Evolutionary conservation across 2,329 filamentous ascomycete genomes (phyloP).

Genomic region (Ramularia collo-cygni): DNA sequence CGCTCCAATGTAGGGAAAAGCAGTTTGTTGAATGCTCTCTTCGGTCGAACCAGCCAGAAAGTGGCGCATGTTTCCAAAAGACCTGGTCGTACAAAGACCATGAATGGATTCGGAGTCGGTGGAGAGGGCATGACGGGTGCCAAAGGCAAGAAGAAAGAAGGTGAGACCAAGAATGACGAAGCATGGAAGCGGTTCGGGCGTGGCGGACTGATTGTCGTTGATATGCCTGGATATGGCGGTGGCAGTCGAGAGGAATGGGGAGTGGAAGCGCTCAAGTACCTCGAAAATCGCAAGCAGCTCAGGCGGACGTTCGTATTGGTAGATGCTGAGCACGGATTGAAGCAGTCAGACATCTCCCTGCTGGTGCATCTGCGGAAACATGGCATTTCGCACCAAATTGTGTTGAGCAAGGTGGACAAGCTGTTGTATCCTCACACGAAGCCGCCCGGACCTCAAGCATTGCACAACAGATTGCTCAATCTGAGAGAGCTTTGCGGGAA

Average conservation of each 20-base stretch:
- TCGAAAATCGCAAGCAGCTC: slow-evolving; percentile 56
- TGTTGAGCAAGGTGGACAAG: slow-evolving; percentile 61
- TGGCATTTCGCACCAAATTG: slow-evolving; percentile 57
- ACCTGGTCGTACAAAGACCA: slow-evolving; percentile 55
- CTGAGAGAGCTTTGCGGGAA: slow-evolving; percentile 36
- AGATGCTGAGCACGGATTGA: slow-evolving; percentile 57
- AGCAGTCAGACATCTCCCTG: slow-evolving; percentile 52
- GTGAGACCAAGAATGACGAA: slow-evolving; percentile 31
- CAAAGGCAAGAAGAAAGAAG: slow-evolving; percentile 25
- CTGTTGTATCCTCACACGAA: slow-evolving; percentile 36
- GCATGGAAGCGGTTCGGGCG: slow-evolving; percentile 28
- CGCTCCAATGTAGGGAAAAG: slow-evolving; percentile 66
- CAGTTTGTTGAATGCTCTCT: slow-evolving; percentile 58
- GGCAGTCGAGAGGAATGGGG: slow-evolving; percentile 58
- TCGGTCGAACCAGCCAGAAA: slow-evolving; percentile 35
- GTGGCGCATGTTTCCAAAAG: slow-evolving; percentile 52
- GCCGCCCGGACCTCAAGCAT: slow-evolving; percentile 16
- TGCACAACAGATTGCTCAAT: slow-evolving; percentile 23
- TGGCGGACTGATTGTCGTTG: slow-evolving; percentile 52
- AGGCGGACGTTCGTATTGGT: slow-evolving; percentile 58
- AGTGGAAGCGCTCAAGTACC: slow-evolving; percentile 60
- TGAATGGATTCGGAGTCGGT: slow-evolving; percentile 59
- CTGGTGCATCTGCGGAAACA: slow-evolving; percentile 49
- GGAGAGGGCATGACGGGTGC: slow-evolving; percentile 26
- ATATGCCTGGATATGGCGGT: slow-evolving; percentile 66